A percentile compares a stretch with the other conserved stretches of the same genome.
Evolutionary conservation across 176 grass and related monocot genomes (phyloP).

Genomic region (Phoenix roebelenii): DNA sequence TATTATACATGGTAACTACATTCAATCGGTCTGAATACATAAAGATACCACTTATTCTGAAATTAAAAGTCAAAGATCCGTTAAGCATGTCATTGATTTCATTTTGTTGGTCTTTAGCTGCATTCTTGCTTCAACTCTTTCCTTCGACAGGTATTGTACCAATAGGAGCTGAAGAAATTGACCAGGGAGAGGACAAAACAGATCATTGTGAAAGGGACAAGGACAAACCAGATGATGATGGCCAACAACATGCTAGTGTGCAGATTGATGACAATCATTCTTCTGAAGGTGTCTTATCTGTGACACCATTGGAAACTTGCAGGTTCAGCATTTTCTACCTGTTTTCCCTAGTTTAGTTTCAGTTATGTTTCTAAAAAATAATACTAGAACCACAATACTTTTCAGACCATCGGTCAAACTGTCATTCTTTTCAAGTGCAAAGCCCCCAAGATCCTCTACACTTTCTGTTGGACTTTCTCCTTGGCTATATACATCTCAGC

Average conservation of each 20-base stretch:
- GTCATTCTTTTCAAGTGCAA: constrained; percentile 65
- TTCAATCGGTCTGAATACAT: too few relatives aligned
- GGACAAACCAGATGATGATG: constrained; percentile 34
- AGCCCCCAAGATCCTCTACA: constrained; percentile 53
- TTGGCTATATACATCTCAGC: constrained; percentile 36
- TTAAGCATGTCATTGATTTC: too few relatives aligned
- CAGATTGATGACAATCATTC: constrained; percentile 30
- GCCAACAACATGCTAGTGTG: constrained; percentile 46
- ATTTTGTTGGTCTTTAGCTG: background rate
- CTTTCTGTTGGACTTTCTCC: constrained; percentile 40
- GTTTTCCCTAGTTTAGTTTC: too few relatives aligned
- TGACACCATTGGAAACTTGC: constrained; percentile 54
- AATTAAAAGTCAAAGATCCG: too few relatives aligned
- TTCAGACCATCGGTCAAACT: constrained; percentile 52
- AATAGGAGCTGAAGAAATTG: constrained; percentile 47
- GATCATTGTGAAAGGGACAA: constrained; percentile 43
- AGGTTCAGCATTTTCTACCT: constrained; percentile 34
- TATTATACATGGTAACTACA: too few relatives aligned
- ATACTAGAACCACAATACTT: constrained; percentile 5
- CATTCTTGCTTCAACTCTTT: constrained; percentile 17
- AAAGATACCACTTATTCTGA: too few relatives aligned
- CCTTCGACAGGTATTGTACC: constrained; percentile 22
- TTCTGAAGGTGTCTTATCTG: constrained; percentile 44
- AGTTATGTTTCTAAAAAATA: background rate
- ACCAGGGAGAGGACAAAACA: constrained; percentile 35